A percentile compares a stretch with the other conserved stretches of the same genome.
Evolutionary conservation across 1,284 basidiomycete species (phyloP).

Genomic region (Trametes sp.): DNA sequence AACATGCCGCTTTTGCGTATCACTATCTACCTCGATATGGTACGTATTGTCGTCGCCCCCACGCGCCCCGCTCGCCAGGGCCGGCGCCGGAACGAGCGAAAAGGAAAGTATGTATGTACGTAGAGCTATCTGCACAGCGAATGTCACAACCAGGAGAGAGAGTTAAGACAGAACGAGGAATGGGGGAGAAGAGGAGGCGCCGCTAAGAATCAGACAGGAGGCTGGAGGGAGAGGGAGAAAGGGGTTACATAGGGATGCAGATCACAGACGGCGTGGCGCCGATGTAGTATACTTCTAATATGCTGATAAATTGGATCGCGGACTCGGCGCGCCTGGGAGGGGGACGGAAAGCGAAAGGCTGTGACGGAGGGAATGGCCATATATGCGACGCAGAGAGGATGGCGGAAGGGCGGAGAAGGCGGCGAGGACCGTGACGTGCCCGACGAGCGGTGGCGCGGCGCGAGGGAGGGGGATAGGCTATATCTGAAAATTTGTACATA

Average conservation of each 20-base stretch:
- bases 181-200: neutral
- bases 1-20: slow-evolving; percentile 1
- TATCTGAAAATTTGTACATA: slow-evolving; percentile 25
- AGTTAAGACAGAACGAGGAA: neutral
- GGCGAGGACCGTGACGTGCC: slow-evolving; percentile 3
- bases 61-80: neutral
- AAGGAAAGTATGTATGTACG: slow-evolving; percentile 10
- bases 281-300: slow-evolving; percentile 31
- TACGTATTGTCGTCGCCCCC: neutral
- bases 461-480: slow-evolving; percentile 9
- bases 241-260: slow-evolving; percentile 30
- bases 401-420: neutral
- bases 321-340: slow-evolving; percentile 9
- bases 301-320: slow-evolving; percentile 23
- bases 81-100: neutral
- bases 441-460: slow-evolving; percentile 12
- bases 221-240: neutral
- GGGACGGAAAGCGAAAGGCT: slow-evolving; percentile 3
- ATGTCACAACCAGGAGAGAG: neutral
- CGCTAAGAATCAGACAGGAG: neutral
- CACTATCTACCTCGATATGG: slow-evolving; percentile 4
- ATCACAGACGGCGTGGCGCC: slow-evolving; percentile 27
- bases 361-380: neutral
- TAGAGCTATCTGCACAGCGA: slow-evolving; percentile 8
- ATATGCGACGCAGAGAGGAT: neutral